Evolutionary conservation across 2,329 filamentous ascomycete genomes (phyloP).

Genomic region (Epichloe elymi): DNA sequence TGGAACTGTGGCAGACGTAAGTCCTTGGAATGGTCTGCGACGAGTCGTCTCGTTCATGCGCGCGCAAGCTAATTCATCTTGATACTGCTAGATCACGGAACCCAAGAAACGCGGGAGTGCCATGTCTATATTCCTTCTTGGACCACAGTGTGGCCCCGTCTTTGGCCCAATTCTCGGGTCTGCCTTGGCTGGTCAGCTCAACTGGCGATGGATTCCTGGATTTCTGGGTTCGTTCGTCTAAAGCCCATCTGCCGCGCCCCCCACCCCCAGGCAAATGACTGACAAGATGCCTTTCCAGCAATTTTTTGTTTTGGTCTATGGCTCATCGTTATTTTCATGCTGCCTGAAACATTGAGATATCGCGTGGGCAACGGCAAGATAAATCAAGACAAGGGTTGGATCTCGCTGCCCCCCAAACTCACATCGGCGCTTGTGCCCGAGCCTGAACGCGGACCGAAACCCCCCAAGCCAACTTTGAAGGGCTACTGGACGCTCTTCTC

Average conservation of each 20-base stretch:
- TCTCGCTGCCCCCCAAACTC: constrained; percentile 10
- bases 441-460: constrained; percentile 12
- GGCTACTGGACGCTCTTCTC: constrained; percentile 17
- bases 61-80: background rate
- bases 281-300: constrained; percentile 8
- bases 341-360: constrained; percentile 32
- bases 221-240: constrained; percentile 16
- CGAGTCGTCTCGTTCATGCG: background rate
- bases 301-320: constrained; percentile 18
- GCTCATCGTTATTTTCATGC: constrained; percentile 18
- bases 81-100: constrained; percentile 15
- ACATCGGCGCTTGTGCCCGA: constrained; percentile 13
- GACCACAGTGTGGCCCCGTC: constrained; percentile 30
- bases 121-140: constrained; percentile 28
- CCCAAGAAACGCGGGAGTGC: constrained; percentile 24
- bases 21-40: background rate
- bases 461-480: constrained; percentile 17
- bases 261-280: background rate
- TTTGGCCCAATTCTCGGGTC: constrained; percentile 30
- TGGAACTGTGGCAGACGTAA: constrained; percentile 27
- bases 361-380: constrained; percentile 28
- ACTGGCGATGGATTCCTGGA: constrained; percentile 32
- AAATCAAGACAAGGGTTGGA: constrained; percentile 9
- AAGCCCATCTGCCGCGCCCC: no score
- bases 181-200: constrained; percentile 18